Conservation (phyloP, 2,329 filamentous ascomycete genomes). For the Ilyonectria mors-panacis region DNA sequence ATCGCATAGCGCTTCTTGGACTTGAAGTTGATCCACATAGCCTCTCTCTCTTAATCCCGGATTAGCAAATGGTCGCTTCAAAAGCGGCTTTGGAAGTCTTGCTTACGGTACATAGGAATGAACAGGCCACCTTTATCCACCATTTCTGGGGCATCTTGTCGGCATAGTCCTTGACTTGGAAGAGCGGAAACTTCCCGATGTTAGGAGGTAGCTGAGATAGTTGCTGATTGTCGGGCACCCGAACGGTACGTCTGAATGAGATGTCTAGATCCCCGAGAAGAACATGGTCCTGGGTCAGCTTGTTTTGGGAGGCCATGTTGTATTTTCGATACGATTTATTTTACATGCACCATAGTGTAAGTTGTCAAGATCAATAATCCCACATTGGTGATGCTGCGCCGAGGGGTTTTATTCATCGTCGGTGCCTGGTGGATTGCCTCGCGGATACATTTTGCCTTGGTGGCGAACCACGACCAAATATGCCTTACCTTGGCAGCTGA, state of each 20-base stretch:
- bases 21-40: conserved; percentile 18
- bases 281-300: neutral
- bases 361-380: too few species aligned
- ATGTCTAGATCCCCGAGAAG: neutral
- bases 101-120: neutral
- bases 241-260: neutral
- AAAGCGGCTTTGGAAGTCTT: neutral
- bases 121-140: conserved; percentile 1
- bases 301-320: neutral
- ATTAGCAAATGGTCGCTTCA: neutral
- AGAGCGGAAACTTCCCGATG: neutral
- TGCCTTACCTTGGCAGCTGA: too few species aligned
- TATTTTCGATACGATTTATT: too few species aligned
- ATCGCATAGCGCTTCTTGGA: neutral
- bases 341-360: too few species aligned
- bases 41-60: conserved; percentile 16
- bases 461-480: too few species aligned
- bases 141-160: neutral
- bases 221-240: neutral
- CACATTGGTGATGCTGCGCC: too few species aligned
- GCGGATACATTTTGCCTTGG: too few species aligned
- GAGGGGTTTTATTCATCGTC: too few species aligned
- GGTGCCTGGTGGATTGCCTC: too few species aligned
- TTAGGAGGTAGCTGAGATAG: neutral
- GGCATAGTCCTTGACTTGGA: neutral